Evolutionary conservation across 202 grass and related monocot species (phyloP), one percentile per base, ranked within the genome.

Genomic region (Musa balbisiana): DNA sequence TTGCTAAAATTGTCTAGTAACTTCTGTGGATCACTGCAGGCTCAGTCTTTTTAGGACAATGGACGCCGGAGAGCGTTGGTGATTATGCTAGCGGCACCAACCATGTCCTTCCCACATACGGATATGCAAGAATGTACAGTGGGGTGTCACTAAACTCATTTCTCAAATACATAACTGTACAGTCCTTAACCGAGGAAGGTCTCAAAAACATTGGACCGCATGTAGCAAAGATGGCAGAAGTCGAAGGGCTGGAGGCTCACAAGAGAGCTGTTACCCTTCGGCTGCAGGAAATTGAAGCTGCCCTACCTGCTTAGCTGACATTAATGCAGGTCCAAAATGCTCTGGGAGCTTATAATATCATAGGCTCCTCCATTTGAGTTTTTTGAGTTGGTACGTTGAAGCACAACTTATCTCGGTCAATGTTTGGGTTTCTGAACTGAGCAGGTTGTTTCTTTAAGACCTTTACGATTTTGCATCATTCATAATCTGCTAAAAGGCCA

Each of bases 81-180:
- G 94, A 98, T 69, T 98, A 93, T 1, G 90, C 88, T 0, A 98
- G 94, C 5, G 90, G 94, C 14, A 98, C 94, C 2, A 98, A 98
- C 67, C 90, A 98, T n/a, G 88, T 93, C 75, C 90, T 93, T 80
- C 23, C 23, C 23, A 23, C 23, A 23, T 23, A 23, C 1, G 23
- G 23, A 23, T 23, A 23, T 23, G 23, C 23, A 23, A 0, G 23
- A 0, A 23, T 23, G 23, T 23, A 23, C 23, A 23, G 23, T 23
- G 23, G 23, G 23, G 23, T 23, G 23, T 23, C 93, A 5, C 71
- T 97, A 77, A 89, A 86, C 62, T 97, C 93, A 24, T 97, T 97
- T 76, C 82, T 93, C 10, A 93, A 97, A 23, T 97, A 93, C 78
- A 91, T 97, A 27, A 97, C 90, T 1, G 93, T 97, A 1, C 93